phyloP scores from a whole-genome alignment of 108 stramenopile genomes.

The Asterionellopsis glacialis region DNA sequence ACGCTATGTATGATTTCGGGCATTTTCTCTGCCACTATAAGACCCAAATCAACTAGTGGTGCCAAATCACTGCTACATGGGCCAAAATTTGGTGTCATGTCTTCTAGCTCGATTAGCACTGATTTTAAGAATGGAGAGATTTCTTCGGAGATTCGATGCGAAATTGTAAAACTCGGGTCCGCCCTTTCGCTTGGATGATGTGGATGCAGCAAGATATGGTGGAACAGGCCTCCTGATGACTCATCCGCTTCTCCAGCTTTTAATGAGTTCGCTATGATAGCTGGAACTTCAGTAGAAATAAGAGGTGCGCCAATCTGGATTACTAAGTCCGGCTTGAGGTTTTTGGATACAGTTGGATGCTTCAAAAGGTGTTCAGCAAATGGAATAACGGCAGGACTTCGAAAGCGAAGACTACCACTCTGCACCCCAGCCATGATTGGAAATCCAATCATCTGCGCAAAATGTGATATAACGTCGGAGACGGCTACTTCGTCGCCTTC shows the following conservation, averaged over 20 bases:
- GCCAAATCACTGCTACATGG: slow-evolving; percentile 47
- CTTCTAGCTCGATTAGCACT: slow-evolving; percentile 5
- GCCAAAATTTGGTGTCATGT: background rate
- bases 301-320: slow-evolving; percentile 85
- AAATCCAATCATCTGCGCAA: slow-evolving; percentile 61
- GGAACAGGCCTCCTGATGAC: background rate
- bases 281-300: slow-evolving; percentile 70
- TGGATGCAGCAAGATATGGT: slow-evolving; percentile 68
- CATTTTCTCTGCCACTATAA: slow-evolving; percentile 45
- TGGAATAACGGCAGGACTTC: slow-evolving; percentile 50
- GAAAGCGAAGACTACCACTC: slow-evolving; percentile 50
- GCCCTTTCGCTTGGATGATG: slow-evolving; percentile 53
- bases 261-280: slow-evolving; percentile 37
- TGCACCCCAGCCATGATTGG: slow-evolving; percentile 79
- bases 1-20: slow-evolving; percentile 50
- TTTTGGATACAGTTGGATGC: slow-evolving; percentile 44
- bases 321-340: slow-evolving; percentile 79
- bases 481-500: slow-evolving; percentile 23
- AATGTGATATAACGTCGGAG: slow-evolving; percentile 43
- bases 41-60: slow-evolving; percentile 55
- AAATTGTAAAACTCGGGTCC: slow-evolving; percentile 66
- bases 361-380: slow-evolving; percentile 81
- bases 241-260: slow-evolving; percentile 2
- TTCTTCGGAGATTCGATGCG: slow-evolving; percentile 55
- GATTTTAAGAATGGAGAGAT: slow-evolving; percentile 39